Percentiles rank a stretch among this genome's conserved stretches.
Conservation (phyloP, 148 eudicot species). For the Agrostemma githago region DNA sequence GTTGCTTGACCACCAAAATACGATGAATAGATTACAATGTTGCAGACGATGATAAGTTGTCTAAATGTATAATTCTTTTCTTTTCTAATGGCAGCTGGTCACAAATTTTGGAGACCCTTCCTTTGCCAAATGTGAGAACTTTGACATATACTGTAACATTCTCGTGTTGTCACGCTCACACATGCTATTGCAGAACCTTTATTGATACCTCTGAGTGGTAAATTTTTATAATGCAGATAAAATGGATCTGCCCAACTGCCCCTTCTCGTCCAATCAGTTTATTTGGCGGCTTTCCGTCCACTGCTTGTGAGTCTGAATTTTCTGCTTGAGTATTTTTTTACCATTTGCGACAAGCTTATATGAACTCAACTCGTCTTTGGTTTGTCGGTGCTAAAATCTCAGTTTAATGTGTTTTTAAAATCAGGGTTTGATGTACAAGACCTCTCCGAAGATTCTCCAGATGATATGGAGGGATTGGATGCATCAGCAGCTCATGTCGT, state of each 20-base stretch:
- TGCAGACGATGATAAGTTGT: constrained; percentile 4
- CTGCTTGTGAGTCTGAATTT: constrained; percentile 65
- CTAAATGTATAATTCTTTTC: constrained; percentile 13
- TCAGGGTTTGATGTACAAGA: constrained; percentile 92
- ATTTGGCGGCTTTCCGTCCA: constrained; percentile 90
- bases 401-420: constrained; percentile 10
- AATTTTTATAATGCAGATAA: constrained; percentile 52
- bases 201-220: constrained; percentile 6
- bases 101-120: constrained; percentile 84
- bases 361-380: constrained; percentile 12
- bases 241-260: constrained; percentile 97
- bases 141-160: constrained; percentile 1
- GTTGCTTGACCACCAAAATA: background rate
- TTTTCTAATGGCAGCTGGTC: constrained; percentile 70
- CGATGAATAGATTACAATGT: background rate
- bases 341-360: background rate
- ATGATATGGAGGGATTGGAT: constrained; percentile 84
- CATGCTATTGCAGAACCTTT: constrained; percentile 10
- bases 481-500: constrained; percentile 91
- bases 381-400: constrained; percentile 15
- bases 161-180: background rate
- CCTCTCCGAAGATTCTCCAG: constrained; percentile 67
- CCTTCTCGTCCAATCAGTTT: constrained; percentile 74
- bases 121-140: constrained; percentile 87
- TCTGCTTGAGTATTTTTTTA: background rate